Base-by-base conservation (phyloP, 164 flowering plant species). In the Akebia trifoliata region DNA sequence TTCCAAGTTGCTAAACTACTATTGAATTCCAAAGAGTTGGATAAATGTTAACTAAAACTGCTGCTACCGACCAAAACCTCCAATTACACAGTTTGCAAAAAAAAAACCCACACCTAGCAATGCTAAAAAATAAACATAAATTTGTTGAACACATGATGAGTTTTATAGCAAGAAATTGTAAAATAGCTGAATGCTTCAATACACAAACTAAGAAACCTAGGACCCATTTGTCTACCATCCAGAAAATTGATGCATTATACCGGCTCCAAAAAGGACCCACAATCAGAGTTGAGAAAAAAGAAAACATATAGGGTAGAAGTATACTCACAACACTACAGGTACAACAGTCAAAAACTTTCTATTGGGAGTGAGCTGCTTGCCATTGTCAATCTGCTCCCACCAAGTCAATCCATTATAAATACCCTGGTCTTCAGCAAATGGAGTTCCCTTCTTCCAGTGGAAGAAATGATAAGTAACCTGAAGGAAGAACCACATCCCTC, bases 381-480 rank as follows among this genome's bases (percentile, higher is more conserved):
- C 88, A 46, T 65, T 78, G 73, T 83, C 88, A 36, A 83, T 67
- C 63, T 81, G 90, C 80, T 84, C 90, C 86, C 90, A 84, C 90
- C 90, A 81, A 34, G 86, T 84, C 76, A 81, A 72, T 12, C 78
- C 70, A 72, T 84, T 84, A 71, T 81, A 81, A 28, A 81, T 75
- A 38, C 86, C 90, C 71, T 84, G 90, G 44, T 84, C 90, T 58
- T 81, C 90, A 63, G 83, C 79, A 75, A 81, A 84, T 24, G 90
- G 86, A 53, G 86, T 81, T 62, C 90, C 85, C 53, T 84, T 84
- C 75, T 76, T 81, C 90, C 90, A 84, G 56, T 81, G 86, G 63
- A 84, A 84, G 60, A 57, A 81, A 40, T 79, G 77, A 59, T 73
- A 81, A 21, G 84, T 77, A 14, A 81, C 69, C 86, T 81, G 71